Evolutionary conservation across 306 rosid genomes (phyloP).

Genomic region (Corylus americana): DNA sequence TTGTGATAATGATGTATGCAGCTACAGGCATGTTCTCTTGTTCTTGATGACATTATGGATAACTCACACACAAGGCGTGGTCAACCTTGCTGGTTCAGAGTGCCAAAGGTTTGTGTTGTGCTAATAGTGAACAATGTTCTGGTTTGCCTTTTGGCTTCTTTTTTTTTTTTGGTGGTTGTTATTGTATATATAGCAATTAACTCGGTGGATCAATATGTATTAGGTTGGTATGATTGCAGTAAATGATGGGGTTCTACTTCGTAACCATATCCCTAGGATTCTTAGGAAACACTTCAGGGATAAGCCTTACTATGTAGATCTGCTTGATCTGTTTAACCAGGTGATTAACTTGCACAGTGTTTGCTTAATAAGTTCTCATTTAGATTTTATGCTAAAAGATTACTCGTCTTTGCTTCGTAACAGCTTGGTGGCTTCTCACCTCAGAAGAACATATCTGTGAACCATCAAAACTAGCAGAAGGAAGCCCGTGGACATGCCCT

Average conservation of each 20-base stretch:
- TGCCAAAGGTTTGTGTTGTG: conserved; percentile 50
- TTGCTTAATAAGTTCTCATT: conserved; percentile 22
- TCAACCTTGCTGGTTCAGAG: conserved; percentile 62
- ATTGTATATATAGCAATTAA: conserved; percentile 15
- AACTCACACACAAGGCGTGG: conserved; percentile 61
- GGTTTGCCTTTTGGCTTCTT: not conserved
- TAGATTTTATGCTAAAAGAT: conserved; percentile 25
- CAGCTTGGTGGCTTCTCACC: too few species aligned
- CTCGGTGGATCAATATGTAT: conserved; percentile 10
- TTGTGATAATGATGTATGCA: conserved; percentile 36
- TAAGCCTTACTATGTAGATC: conserved; percentile 79
- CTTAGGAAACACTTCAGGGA: conserved; percentile 80
- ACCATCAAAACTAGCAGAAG: conserved; percentile 27
- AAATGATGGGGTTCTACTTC: conserved; percentile 77
- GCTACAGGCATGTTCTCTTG: conserved; percentile 68
- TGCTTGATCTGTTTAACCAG: conserved; percentile 88
- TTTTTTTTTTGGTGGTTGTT: conserved; percentile 9
- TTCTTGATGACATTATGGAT: conserved; percentile 66
- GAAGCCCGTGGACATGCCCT: conserved; percentile 90
- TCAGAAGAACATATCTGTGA: too few species aligned
- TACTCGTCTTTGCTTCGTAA: conserved; percentile 7
- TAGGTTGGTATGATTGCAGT: conserved; percentile 87
- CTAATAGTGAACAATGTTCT: conserved; percentile 1
- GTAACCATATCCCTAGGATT: conserved; percentile 75
- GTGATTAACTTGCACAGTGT: conserved; percentile 38